A percentile compares a stretch with the other conserved stretches of the same genome.
Evolutionary conservation across 2,329 filamentous ascomycete species (phyloP).

Genomic region (Curvularia eragrostidis): DNA sequence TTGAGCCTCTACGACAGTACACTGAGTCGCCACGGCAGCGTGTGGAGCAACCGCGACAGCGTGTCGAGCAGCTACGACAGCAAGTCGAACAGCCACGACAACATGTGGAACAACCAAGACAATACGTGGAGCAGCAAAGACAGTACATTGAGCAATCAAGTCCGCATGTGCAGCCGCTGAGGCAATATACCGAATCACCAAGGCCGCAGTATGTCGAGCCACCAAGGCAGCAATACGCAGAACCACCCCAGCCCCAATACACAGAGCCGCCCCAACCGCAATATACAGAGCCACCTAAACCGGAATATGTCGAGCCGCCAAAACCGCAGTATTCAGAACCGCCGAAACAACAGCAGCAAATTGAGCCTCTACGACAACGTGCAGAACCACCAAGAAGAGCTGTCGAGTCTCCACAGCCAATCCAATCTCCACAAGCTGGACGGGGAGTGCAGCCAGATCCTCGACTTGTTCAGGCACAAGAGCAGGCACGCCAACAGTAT

Average conservation of each 20-base stretch:
- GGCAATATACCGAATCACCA: slow-evolving; percentile 10
- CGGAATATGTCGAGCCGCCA: neutral
- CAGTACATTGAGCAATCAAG: slow-evolving; percentile 11
- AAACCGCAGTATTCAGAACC: slow-evolving; percentile 8
- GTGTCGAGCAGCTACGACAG: slow-evolving; percentile 4
- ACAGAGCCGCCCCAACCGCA: neutral
- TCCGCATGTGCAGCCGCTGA: slow-evolving; percentile 9
- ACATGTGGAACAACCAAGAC: slow-evolving; percentile 1
- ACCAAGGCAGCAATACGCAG: neutral
- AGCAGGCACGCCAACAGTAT: slow-evolving; percentile 48
- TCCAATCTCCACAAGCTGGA: slow-evolving; percentile 17
- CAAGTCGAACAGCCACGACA: slow-evolving; percentile 10
- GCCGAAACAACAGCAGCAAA: slow-evolving; percentile 7
- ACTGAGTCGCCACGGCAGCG: slow-evolving; percentile 6
- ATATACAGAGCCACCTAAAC: neutral
- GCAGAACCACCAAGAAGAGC: slow-evolving; percentile 15
- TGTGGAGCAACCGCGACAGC: slow-evolving; percentile 1
- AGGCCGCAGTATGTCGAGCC: slow-evolving; percentile 6
- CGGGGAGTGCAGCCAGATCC: slow-evolving; percentile 45
- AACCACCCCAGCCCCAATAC: neutral
- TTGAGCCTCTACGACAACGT: slow-evolving; percentile 9
- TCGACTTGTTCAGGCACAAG: slow-evolving; percentile 45
- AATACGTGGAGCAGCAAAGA: slow-evolving; percentile 11
- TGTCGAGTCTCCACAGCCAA: slow-evolving; percentile 12
- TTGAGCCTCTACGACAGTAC: slow-evolving; percentile 7